A percentile compares a stretch with the other conserved stretches of the same genome.
Conservation (phyloP, 805 yeast species). For the Candida berthetii region DNA sequence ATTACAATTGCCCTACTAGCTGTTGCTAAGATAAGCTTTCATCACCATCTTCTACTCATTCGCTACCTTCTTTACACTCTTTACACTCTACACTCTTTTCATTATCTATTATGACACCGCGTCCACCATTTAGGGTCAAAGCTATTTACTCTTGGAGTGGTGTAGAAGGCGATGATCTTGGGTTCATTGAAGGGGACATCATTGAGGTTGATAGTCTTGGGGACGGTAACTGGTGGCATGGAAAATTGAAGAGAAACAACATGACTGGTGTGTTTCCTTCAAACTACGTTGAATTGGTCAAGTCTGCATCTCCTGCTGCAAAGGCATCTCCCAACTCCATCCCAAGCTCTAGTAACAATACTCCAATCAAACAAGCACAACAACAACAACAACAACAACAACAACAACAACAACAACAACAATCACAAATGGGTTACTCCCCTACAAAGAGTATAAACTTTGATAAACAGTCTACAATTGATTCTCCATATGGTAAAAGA, state of each 20-base stretch:
- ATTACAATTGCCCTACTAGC: too few relatives aligned
- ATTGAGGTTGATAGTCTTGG: constrained; percentile 77
- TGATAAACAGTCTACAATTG: background rate
- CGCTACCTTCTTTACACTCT: too few relatives aligned
- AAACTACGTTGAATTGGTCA: constrained; percentile 67
- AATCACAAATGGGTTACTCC: background rate
- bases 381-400: background rate
- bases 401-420: background rate
- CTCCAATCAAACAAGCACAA: background rate
- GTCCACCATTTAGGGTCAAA: constrained; percentile 63
- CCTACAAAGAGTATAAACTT: background rate
- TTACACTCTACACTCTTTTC: background rate
- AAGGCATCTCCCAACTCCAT: background rate
- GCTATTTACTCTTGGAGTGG: constrained; percentile 95
- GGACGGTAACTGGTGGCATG: constrained; percentile 93
- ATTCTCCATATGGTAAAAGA: background rate
- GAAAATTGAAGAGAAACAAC: constrained; percentile 71
- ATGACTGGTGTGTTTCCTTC: constrained; percentile 84
- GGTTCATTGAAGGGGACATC: constrained; percentile 89
- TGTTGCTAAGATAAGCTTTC: too few relatives aligned
- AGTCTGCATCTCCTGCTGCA: constrained; percentile 10
- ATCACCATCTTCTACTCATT: too few relatives aligned
- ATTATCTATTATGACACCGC: background rate
- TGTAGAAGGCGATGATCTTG: constrained; percentile 80
- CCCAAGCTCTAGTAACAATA: background rate